Base-by-base conservation (phyloP, 495 filamentous ascomycete species). In the Apiosordaria backusii region DNA sequence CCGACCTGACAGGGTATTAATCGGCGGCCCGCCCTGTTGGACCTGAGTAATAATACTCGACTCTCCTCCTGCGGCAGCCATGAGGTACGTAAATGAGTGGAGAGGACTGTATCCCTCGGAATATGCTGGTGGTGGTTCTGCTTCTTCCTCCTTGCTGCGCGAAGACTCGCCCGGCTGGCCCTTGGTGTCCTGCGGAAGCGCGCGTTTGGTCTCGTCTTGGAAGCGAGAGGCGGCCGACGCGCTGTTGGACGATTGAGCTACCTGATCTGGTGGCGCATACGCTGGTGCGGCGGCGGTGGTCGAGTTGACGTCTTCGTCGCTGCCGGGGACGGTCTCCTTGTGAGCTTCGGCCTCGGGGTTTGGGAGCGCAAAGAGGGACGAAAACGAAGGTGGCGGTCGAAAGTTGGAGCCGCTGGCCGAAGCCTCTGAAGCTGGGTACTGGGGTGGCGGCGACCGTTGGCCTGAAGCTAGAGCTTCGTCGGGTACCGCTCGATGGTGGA, bases 11-110 rank as follows among this genome's bases (percentile, higher is more conserved):
- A 97, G 80, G 63, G 89, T 89, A 76, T 93, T 96, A 63, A 97
- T 88, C 16, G 92, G 90, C 69, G 92, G 91, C 65, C 90, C 94
- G 68, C 90, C 88, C 77, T 97, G 95, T 72, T 95, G 92, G 63
- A 99, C 95, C 81, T 99, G 95, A 78, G 95, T 99, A 79, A 99
- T 93, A 75, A 99, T 96, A 87, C 94, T 97, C 80, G 94, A 89
- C 70, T 93, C 91, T 78, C 93, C 95, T 84, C 92, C 93, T 78
- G 93, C 92, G 74, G 92, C 90, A 79, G 93, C 92, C 96, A 98
- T 98, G 71, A 96, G 88, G 87, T 97, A 99, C 71, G 91, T 90
- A 74, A 99, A 99, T 57, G 90, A 92, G 57, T 90, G 87, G 77
- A 99, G 87, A 60, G 96, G 96, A 79, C 92, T 97, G 64, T 84